phyloP scores from a whole-genome alignment of 129 eudicot species.

The Chrysanthemum makinoi region DNA sequence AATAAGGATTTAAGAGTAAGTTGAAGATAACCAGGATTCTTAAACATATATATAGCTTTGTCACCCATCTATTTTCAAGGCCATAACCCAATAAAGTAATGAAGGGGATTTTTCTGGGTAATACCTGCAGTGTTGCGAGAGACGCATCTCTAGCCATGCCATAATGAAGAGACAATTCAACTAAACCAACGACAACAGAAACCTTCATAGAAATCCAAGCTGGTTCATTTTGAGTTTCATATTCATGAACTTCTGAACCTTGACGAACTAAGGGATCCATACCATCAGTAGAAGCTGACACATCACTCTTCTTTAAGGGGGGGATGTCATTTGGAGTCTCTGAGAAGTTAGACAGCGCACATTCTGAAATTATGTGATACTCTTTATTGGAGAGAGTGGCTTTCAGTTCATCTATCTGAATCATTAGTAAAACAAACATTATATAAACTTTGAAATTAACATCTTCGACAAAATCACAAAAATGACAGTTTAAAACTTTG shows the following conservation, averaged over 20 bases:
- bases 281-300: constrained; percentile 39
- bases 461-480: background rate
- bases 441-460: constrained; percentile 2
- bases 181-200: constrained; percentile 68
- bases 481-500: background rate
- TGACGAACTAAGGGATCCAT: constrained; percentile 29
- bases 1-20: too few species aligned
- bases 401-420: constrained; percentile 78
- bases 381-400: constrained; percentile 87
- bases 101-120: background rate
- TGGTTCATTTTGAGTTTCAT: constrained; percentile 43
- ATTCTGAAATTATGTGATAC: constrained; percentile 85
- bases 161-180: constrained; percentile 77
- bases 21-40: too few species aligned
- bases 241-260: constrained; percentile 41
- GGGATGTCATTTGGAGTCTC: constrained; percentile 83
- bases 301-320: constrained; percentile 33
- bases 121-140: constrained; percentile 93
- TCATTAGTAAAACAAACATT: constrained; percentile 16
- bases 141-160: constrained; percentile 82
- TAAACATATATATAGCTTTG: too few species aligned
- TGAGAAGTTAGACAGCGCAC: constrained; percentile 78
- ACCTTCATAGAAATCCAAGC: constrained; percentile 67
- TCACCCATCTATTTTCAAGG: too few species aligned
- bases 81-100: too few species aligned